Evolutionary conservation across 2,329 filamentous ascomycete species (phyloP), one percentile per base, ranked within the genome.

Genomic region (Epichloe festucae): DNA sequence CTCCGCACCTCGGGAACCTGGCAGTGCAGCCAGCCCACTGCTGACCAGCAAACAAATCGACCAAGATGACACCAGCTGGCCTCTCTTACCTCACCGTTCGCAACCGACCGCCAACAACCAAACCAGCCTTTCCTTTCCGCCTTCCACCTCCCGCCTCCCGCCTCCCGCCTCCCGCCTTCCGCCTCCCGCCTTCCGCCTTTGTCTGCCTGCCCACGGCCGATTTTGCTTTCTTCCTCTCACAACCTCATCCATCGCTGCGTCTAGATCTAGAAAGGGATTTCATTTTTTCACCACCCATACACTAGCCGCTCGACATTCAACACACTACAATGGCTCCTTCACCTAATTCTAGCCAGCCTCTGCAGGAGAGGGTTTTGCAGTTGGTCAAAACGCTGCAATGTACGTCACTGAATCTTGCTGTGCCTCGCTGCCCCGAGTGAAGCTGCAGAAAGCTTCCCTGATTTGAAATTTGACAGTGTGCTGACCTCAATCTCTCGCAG

Each of bases 351-450:
- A 77, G 73, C 60, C 69, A 85, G 69, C 83, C 88, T 67, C 74
- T 93, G 62, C 71, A 74, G 64, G 82, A 93, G 73, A 80, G 89
- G 65, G 73, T 95, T 54, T 70, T 88, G 62, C 76, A 79, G 60
- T 77, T 97, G 60, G 89, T 85, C 59, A 83, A 95, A 70, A 97
- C 90, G 45, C 76, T 97, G 60, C 93, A 97, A 75, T 98, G 91
- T 85, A 81, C 69, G 73, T 81, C 67, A 66, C 23, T 19, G 17
- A 23, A 48, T 44, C 31, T 23, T 44, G 14, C 40, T 31, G 10
- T 50, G 17, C 14, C 19, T 38, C 11, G 19, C 19, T 39, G 11
- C 11, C 23, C 19, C 27, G 4, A 27, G 12, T 4, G 11, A 42
- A 36, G 40, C 48, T 49, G 17, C n/a, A 27, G 14, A 31, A 46